Conservation (phyloP, 1,284 basidiomycete species). For the Trametes pubescens region DNA sequence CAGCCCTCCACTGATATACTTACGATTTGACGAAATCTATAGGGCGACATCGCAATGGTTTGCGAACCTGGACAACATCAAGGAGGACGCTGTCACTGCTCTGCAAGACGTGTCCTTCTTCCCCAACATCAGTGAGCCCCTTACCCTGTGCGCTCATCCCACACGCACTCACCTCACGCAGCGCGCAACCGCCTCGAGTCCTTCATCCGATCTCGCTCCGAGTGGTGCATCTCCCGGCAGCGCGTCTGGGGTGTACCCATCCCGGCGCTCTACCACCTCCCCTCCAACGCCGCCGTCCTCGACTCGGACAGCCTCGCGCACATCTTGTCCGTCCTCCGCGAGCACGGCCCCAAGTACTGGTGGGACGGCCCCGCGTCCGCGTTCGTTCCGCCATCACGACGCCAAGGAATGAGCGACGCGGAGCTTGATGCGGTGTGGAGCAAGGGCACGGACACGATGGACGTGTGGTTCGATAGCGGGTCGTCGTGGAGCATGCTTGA, state of each 20-base stretch:
- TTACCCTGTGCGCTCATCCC: conserved; percentile 15
- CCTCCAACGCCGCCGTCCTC: conserved; percentile 74
- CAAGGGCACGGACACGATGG: conserved; percentile 95
- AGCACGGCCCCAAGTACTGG: conserved; percentile 87
- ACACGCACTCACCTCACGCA: conserved; percentile 42
- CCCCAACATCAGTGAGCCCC: conserved; percentile 74
- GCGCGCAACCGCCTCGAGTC: conserved; percentile 87
- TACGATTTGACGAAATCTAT: background rate
- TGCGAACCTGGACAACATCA: conserved; percentile 88
- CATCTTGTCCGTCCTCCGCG: conserved; percentile 79
- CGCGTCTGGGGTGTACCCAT: conserved; percentile 99
- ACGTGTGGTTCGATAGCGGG: conserved; percentile 99
- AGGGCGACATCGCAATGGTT: conserved; percentile 99
- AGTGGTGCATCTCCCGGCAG: conserved; percentile 99
- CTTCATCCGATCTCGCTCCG: conserved; percentile 88
- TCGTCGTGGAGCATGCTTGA: conserved; percentile 91
- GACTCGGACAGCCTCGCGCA: conserved; percentile 75
- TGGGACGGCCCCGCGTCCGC: conserved; percentile 89
- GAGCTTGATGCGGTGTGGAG: conserved; percentile 58
- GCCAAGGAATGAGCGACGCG: conserved; percentile 49
- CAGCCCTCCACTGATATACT: background rate
- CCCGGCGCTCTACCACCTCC: conserved; percentile 82
- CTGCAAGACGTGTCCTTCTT: conserved; percentile 82
- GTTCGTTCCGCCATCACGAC: conserved; percentile 75
- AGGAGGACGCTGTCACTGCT: conserved; percentile 76